phyloP scores from a whole-genome alignment of 1,284 basidiomycete genomes.

The Porogramme epimiltina region DNA sequence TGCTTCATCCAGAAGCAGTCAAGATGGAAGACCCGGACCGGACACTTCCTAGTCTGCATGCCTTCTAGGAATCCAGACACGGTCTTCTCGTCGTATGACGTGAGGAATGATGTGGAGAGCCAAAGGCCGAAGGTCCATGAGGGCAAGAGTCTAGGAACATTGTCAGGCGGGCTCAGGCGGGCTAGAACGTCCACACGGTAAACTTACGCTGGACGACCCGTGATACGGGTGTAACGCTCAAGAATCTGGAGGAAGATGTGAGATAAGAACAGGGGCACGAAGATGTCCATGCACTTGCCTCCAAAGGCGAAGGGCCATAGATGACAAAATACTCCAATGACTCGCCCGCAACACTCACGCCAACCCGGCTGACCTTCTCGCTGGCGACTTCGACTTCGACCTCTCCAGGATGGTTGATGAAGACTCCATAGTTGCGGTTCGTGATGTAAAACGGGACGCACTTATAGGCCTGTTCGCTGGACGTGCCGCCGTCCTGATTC shows the following conservation, averaged over 20 bases:
- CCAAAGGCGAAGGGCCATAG: slow-evolving; percentile 62
- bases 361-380: slow-evolving; percentile 74
- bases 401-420: slow-evolving; percentile 78
- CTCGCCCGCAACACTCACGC: slow-evolving; percentile 65
- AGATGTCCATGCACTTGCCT: slow-evolving; percentile 40
- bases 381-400: slow-evolving; percentile 75
- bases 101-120: slow-evolving; percentile 78
- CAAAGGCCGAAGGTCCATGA: slow-evolving; percentile 77
- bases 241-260: slow-evolving; percentile 46
- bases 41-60: slow-evolving; percentile 67
- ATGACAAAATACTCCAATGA: slow-evolving; percentile 72
- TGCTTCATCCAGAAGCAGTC: slow-evolving; percentile 85
- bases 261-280: not conserved
- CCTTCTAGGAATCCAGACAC: slow-evolving; percentile 71
- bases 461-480: slow-evolving; percentile 76
- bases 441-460: slow-evolving; percentile 75
- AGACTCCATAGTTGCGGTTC: slow-evolving; percentile 71
- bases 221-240: slow-evolving; percentile 63
- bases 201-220: slow-evolving; percentile 59
- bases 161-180: not conserved
- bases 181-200: not conserved
- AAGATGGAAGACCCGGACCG: slow-evolving; percentile 76
- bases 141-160: slow-evolving; percentile 52
- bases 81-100: slow-evolving; percentile 66
- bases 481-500: slow-evolving; percentile 75